Evolutionary conservation across 73 alveolate species (phyloP), one percentile per base, ranked within the genome.

Genomic region (Paramecium primaurelia): DNA sequence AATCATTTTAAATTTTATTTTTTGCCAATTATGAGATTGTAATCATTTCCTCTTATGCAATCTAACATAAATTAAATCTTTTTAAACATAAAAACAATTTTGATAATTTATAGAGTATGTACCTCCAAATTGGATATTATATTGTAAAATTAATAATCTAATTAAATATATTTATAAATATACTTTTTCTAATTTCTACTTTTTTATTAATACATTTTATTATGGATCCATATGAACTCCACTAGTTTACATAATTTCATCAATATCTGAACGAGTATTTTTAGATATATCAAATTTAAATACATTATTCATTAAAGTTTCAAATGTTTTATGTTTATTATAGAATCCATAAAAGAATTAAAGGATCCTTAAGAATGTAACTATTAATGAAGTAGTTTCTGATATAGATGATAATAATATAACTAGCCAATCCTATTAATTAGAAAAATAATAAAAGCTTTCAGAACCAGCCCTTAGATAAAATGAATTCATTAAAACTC

Each of bases 311-410:
- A 73, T 73, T 38, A 73, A 40, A 12, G 47, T 44, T 40, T 32
- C 87, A 73, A 73, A 73, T 36, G 87, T 73, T 7, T 73, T 73
- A 73, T 73, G 87, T 14, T 73, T 20, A 40, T 73, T 73, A 38
- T 73, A 73, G 20, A 20, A 36, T 12, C 47, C 37, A 38, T 73
- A 73, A 73, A 73, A 73, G 20, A 73, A 30, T 73, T 73, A 30
- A 14, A 73, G 20, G 14, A 73, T 30, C 10, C 59, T 37, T 44
- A 73, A 30, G 34, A 73, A 30, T 25, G 87, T 44, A 8, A 73
- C 58, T 30, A 25, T 22, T 44, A 73, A 73, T 36, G 87, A 36
- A 6, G 87, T 73, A 36, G 87, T 44, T 20, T 73, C 36, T 36
- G 87, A 32, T 5, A 73, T 10, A 1, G 87, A 73, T 11, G 87